Evolutionary conservation across 2,329 filamentous ascomycete species (phyloP).

Genomic region (Coccinonectria pachysandricola): DNA sequence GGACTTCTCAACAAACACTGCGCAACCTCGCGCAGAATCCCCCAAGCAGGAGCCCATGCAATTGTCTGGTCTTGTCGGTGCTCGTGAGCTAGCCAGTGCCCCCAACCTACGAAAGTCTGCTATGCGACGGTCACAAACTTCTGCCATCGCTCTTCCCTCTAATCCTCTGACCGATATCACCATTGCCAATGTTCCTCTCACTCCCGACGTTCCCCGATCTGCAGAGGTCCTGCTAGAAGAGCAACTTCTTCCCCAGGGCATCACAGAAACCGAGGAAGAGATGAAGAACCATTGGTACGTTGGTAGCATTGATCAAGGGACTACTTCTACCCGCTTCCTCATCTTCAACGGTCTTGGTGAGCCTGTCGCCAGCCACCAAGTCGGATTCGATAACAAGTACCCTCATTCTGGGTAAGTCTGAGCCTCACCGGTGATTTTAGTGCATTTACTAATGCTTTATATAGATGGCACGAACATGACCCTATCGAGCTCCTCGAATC

Average conservation of each 20-base stretch:
- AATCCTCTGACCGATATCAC: no score
- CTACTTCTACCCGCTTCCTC: slow-evolving; percentile 79
- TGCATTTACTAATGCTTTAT: slow-evolving; percentile 3
- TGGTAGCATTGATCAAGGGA: slow-evolving; percentile 84
- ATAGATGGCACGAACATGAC: slow-evolving; percentile 84
- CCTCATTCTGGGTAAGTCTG: slow-evolving; percentile 67
- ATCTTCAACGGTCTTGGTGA: slow-evolving; percentile 76
- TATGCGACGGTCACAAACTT: no score
- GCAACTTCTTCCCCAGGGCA: slow-evolving; percentile 17
- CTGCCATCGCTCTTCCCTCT: no score
- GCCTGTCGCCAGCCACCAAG: slow-evolving; percentile 72
- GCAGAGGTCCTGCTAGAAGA: slow-evolving; percentile 11
- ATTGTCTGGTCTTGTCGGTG: slow-evolving; percentile 3
- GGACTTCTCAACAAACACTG: slow-evolving; percentile 12
- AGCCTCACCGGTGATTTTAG: background rate
- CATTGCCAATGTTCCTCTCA: no score
- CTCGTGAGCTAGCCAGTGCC: no score
- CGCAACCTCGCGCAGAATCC: slow-evolving; percentile 3
- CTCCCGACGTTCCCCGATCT: no score
- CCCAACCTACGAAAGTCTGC: no score
- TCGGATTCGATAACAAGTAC: slow-evolving; percentile 78
- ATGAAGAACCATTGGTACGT: slow-evolving; percentile 51
- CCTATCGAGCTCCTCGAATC: slow-evolving; percentile 65
- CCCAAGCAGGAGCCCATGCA: slow-evolving; percentile 6
- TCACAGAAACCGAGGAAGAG: slow-evolving; percentile 22